Base-by-base conservation (phyloP, 305 asterid genomes). In the Andrographis paniculata region DNA sequence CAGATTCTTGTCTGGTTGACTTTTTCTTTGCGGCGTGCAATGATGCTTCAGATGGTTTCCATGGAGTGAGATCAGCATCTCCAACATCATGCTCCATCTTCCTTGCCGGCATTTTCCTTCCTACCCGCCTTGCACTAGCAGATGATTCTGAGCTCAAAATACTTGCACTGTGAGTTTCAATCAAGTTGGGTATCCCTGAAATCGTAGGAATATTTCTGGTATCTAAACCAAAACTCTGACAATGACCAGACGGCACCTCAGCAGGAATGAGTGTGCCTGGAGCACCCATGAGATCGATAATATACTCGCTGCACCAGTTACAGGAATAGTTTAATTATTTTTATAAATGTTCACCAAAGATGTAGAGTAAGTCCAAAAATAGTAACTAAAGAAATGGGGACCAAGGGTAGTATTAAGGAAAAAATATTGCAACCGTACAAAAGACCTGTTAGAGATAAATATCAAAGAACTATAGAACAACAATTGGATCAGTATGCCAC, bases 221-320 rank as follows among this genome's bases (percentile, higher is more conserved):
- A 58, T 83, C 98, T 56, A 76, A 59, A 37, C 70, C 89, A 70
- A 65, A 65, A 60, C 56, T 78, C 61, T 67, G 93, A 56, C 69
- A 76, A 64, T 63, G 88, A 56, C 75, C 65, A 65, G 77, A 69
- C 20, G 99, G 84, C 21, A 75, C 70, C 75, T 91, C 99, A 20
- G 84, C 63, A 22, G 99, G 99, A 62, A 91, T 91, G 63, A 91
- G 89, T 40, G 95, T 69, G 61, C 99, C 99, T 13, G 96, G 99
- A 68, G 96, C 95, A 67, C 99, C 95, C 99, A 91, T 91, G 54
- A 91, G 83, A 71, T 89, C 98, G 66, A 89, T 79, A 59, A 89
- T 89, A 64, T 72, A 83, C 78, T 89, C 98, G 52, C 98, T 89
- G 98, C 86, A 82, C 50, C 53, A 55, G 61, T 18, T 61, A 9